Percentiles rank a stretch among this genome's conserved stretches.
Evolutionary conservation across 805 yeast species (phyloP).

Genomic region (Candida corydali): DNA sequence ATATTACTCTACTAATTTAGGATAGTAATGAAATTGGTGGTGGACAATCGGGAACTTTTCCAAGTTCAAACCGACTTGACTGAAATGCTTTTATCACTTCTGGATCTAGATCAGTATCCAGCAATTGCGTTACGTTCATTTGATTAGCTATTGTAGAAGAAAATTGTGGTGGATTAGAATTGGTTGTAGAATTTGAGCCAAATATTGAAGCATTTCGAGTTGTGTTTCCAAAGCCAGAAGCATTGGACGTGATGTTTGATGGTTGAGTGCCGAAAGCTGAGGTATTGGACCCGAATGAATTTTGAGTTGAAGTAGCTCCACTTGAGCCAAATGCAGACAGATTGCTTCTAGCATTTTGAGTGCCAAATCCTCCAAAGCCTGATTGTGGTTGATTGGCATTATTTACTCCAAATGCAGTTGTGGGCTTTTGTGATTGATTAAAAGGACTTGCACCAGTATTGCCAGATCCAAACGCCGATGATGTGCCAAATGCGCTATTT

Average conservation of each 20-base stretch:
- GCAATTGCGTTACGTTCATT: background rate
- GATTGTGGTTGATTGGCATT: slow-evolving; percentile 6
- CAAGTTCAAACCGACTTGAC: slow-evolving; percentile 47
- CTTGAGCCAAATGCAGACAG: slow-evolving; percentile 7
- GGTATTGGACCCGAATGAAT: slow-evolving; percentile 4
- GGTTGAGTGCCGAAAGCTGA: slow-evolving; percentile 14
- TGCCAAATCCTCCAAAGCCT: slow-evolving; percentile 8
- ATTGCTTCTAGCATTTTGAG: slow-evolving; percentile 4
- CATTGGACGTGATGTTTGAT: slow-evolving; percentile 2
- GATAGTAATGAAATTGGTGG: slow-evolving; percentile 46
- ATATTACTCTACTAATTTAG: background rate
- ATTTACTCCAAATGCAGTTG: slow-evolving; percentile 13
- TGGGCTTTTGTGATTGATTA: slow-evolving; percentile 5
- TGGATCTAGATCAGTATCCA: slow-evolving; percentile 35
- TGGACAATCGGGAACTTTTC: slow-evolving; percentile 66
- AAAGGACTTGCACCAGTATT: slow-evolving; percentile 5
- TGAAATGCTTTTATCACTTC: slow-evolving; percentile 45
- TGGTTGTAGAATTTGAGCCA: background rate
- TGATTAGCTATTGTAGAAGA: slow-evolving; percentile 1
- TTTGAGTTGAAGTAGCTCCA: background rate
- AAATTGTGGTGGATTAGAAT: background rate
- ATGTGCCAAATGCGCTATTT: slow-evolving; percentile 1
- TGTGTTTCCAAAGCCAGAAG: too few relatives aligned
- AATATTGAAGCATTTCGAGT: background rate
- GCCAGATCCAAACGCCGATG: slow-evolving; percentile 13